A percentile compares a stretch with the other conserved stretches of the same genome.
Conservation (phyloP, 2,329 filamentous ascomycete species). For the Fusarium irregulare region DNA sequence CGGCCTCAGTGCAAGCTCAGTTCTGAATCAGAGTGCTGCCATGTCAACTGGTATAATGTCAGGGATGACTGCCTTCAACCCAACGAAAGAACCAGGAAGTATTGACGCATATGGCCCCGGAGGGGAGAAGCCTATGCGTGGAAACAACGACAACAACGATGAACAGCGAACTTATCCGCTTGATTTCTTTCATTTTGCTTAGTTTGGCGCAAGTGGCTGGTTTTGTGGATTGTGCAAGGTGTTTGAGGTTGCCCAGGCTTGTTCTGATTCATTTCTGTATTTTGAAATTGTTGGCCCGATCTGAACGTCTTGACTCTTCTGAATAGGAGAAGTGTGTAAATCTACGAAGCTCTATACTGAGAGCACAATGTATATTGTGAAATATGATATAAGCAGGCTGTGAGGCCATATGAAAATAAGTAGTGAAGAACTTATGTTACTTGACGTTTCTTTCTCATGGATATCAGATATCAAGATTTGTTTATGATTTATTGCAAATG, state of each 20-base stretch:
- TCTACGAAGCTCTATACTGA: not conserved
- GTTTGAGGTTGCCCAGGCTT: conserved; percentile 9
- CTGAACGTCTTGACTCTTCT: not conserved
- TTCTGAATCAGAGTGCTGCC: conserved; percentile 43
- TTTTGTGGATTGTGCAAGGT: conserved; percentile 15
- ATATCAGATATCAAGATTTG: not conserved
- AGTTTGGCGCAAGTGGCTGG: conserved; percentile 7
- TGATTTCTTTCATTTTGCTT: conserved; percentile 54
- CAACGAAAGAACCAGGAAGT: conserved; percentile 36
- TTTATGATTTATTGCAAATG: not conserved
- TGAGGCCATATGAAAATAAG: not conserved
- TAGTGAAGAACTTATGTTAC: not conserved
- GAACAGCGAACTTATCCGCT: conserved; percentile 52
- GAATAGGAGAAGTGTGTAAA: not conserved
- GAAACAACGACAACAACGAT: conserved; percentile 24
- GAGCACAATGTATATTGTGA: not conserved
- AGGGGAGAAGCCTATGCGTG: conserved; percentile 43
- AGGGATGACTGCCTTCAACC: conserved; percentile 21
- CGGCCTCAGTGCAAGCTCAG: conserved; percentile 47
- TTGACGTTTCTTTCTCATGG: not conserved
- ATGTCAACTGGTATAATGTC: conserved; percentile 45
- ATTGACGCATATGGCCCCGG: conserved; percentile 49
- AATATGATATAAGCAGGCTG: not conserved
- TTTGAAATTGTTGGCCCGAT: not conserved
- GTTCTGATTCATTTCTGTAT: not conserved